Base-by-base conservation (phyloP, 805 yeast species). In the Tetrapisispora arboricola region DNA sequence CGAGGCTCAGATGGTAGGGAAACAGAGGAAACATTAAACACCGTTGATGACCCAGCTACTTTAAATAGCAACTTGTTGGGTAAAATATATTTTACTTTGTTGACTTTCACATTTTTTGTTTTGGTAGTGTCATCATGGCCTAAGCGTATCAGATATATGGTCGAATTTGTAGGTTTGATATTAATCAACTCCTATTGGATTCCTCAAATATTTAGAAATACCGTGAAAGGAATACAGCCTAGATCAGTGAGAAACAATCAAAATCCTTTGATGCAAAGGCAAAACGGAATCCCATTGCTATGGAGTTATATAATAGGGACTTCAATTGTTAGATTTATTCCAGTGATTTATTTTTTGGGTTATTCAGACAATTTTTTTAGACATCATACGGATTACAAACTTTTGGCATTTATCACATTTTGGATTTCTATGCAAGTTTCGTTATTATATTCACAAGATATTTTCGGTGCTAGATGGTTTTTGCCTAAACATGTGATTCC, bases 191-290 rank as follows among this genome's bases (percentile, higher is more conserved):
- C 94, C 1, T 80, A 74, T 49, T 87, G 96, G 96, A 49, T 84
- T 13, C 96, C 96, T 1, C 97, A 88, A 59, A 80, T 84, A 32
- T 78, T 78, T 50, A 70, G 96, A 56, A 85, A 86, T 55, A 41
- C 58, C 7, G 44, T 58, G 3, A 60, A 60, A 36, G 63, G 63
- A 13, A 45, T 53, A 6, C 60, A 9, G 38, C 53, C 18, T 45
- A 48, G 57, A 36, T 41, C 38, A 8, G 43, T 54, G 35, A 33
- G 42, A 32, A 40, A 48, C 34, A 39, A 37, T 31, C 48, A 42
- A 20, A 48, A 35, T 19, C 36, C 38, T 3, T 33, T 39, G 3
- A 50, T 46, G n/a, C 50, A 54, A 31, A 47, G 57, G 37, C 57
- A 54, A 39, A 48, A 50, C 12, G 69, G 85, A 42, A 68, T 74